Evolutionary conservation across 2,329 filamentous ascomycete species (phyloP).

Genomic region (Seiridium cupressi): DNA sequence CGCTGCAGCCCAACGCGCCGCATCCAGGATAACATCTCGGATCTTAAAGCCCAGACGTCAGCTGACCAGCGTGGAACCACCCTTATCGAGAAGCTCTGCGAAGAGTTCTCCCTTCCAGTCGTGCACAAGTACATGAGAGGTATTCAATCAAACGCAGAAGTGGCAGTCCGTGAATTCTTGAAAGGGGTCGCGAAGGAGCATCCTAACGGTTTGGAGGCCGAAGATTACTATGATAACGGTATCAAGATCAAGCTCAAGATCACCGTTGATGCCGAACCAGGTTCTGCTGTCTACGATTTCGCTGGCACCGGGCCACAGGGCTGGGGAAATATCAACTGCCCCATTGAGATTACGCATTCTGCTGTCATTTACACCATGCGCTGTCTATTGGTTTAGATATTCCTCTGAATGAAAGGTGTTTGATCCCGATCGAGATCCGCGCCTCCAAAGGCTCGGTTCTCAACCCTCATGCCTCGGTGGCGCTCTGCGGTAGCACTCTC

Average conservation of each 20-base stretch:
- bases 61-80: conserved; percentile 37
- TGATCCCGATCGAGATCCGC: conserved; percentile 30
- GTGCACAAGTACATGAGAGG: conserved; percentile 36
- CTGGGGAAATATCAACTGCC: conserved; percentile 25
- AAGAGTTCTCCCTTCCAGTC: conserved; percentile 26
- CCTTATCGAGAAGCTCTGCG: conserved; percentile 27
- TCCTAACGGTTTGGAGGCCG: conserved; percentile 55
- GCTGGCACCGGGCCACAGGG: conserved; percentile 51
- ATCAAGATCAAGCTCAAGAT: conserved; percentile 20
- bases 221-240: conserved; percentile 72
- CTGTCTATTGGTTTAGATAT: conserved; percentile 71
- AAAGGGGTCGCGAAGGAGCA: conserved; percentile 43
- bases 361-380: conserved; percentile 35
- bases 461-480: conserved; percentile 18
- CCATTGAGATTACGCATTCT: conserved; percentile 24
- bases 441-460: conserved; percentile 25
- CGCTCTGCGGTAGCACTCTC: conserved; percentile 15
- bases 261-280: conserved; percentile 62
- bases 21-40: conserved; percentile 39
- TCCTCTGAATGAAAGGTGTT: conserved; percentile 71
- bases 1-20: conserved; percentile 33
- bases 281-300: conserved; percentile 61
- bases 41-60: conserved; percentile 40
- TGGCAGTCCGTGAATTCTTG: conserved; percentile 28
- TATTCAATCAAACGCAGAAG: conserved; percentile 38